Evolutionary conservation across 2,329 filamentous ascomycete species (phyloP), one percentile per base, ranked within the genome.

Genomic region (Arthroderma sp.): DNA sequence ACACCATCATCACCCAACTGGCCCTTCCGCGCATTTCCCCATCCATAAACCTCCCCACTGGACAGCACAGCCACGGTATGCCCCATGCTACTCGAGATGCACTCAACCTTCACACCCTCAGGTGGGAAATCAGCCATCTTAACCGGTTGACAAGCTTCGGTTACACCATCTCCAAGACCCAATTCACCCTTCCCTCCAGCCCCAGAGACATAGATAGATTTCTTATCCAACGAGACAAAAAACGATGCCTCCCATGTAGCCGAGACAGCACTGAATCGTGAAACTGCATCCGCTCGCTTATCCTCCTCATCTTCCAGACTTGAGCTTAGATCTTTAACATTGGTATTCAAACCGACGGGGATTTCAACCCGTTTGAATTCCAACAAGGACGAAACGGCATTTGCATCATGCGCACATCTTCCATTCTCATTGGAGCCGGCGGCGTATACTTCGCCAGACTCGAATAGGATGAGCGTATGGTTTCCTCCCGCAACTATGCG

Each of bases 1-100:
- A 65, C 68, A 29, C 66, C 64, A 0, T 73, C 72, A 36, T 68
- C 62, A 1, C 87, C 88, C 1, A 94, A 66, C 60, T 98, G 89
- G 0, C 85, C 85, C 58, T 94, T 91, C 27, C 86, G 75, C 9
- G 83, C 81, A 54, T 79, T 85, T 0, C 91, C 91, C 89, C 89
- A 96, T 2, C 86, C 88, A 59, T 83, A 94, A 1, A 81, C 80
- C 10, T 83, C 73, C 0, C 88, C 89, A 57, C 83, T 81, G 37
- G 74, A 74, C 3, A 94, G 64, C 0, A 95, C 74, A 1, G 69
- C 77, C 10, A 93, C 75, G 0, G 79, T 78, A 58, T 98, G 91
- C 22, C 78, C 78, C 70, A 94, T 83, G 30, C 83, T 78, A 7
- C 84, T 82, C 1, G 80, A 69, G 28, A 95, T 58, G 47, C 81